Base-by-base conservation (phyloP, 108 stramenopile genomes). In the Fragilariopsis cylindrus region DNA sequence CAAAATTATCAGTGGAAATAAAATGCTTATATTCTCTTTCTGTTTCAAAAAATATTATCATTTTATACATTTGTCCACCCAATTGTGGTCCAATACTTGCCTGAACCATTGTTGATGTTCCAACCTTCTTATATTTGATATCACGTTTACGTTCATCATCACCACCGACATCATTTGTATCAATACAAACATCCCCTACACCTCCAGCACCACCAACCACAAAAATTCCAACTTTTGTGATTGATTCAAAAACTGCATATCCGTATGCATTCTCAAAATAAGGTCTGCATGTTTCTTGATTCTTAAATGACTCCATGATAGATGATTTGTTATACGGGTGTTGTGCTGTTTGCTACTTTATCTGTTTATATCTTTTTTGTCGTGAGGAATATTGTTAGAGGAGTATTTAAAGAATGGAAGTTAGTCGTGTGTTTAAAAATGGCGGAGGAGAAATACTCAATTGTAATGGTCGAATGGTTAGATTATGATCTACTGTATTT, bases 41-140 rank as follows among this genome's bases (percentile, higher is more conserved):
- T 8, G 62, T 77, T 63, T 84, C 76, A 70, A 84, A 84, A 39
- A 84, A 84, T 45, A 84, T 77, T 16, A 84, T 84, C 69, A 80
- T 72, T 18, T 54, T 50, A 52, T 76, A 81, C 41, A 84, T 65
- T 55, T 84, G 80, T 44, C 83, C 83, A 42, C 83, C 83, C 49
- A 84, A 74, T 21, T 81, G 80, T 4, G 64, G 76, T 21, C 83
- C 83, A 55, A 71, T 16, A 18, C 63, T 72, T 6, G 69, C 43
- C 50, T 84, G 83, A 15, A 75, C 60, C 65, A 84, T 62, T 40
- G 56, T 81, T 0, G 77, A 74, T 3, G 43, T 62, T 48, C 84
- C 77, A 52, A 76, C 78, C 21, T 58, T 21, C 15, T 72, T 62
- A 18, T 74, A 63, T 21, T 39, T 56, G 0, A 72, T 72, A 43